Base-by-base conservation (phyloP, 768 basidiomycete species). In the Amanita rimosa region DNA sequence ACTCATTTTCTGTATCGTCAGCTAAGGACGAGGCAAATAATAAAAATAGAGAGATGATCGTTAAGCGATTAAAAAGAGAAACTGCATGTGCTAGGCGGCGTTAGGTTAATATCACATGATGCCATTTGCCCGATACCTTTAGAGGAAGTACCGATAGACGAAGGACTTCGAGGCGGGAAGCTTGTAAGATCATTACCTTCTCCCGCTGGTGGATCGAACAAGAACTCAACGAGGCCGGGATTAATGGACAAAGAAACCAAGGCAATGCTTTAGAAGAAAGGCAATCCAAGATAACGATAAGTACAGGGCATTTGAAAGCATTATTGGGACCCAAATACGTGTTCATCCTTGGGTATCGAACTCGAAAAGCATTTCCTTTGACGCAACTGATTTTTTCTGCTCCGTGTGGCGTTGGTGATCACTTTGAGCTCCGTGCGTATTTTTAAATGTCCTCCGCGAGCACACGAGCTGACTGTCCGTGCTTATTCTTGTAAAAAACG, bases 401-500 rank as follows among this genome's bases (percentile, higher is more conserved):
- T 45, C 13, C 33, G 17, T 29, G 44, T 19, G 27, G 27, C 44
- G 44, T 26, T 29, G 31, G 34, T n/a, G 33, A 46, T 46, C 45
- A 37, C 21, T n/a, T 26, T n/a, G 33, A 11, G 14, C 19, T 21
- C 13, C 17, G 16, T 33, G 27, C 14, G 4, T 35, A 13, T 24
- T 9, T 17, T 9, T 17, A 22, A 19, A n/a, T 24, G n/a, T 49
- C 40, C 11, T 42, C 39, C 9, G 40, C 64, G 14, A 69, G 49
- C 11, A 62, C 55, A 22, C 75, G 68, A 4, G 58, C 53, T 13
- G 70, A 63, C 33, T 67, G 57, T 5, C 79, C 78, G 11, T 73
- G 54, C 49, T 62, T 67, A 58, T 79, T 74, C 62, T 75, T 78
- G 64, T 79, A 80, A 59, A 83, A 81, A 0, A 81, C 67, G 50